Percentiles rank a stretch among this genome's conserved stretches.
Conservation (phyloP, 2,329 filamentous ascomycete species). For the Diaporthe citrichinensis region DNA sequence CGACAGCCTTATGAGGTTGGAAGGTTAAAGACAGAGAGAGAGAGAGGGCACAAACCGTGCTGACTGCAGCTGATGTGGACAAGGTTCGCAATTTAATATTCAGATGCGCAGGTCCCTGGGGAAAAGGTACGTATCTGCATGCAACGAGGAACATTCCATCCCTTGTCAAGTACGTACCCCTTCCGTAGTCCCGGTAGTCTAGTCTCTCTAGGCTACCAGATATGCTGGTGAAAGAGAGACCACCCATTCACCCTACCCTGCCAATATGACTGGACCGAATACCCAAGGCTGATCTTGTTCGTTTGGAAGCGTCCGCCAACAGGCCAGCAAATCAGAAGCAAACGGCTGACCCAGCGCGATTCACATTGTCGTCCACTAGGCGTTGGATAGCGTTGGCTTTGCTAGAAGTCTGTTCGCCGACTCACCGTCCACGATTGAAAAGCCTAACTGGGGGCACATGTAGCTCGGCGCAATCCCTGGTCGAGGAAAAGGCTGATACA, state of each 20-base stretch:
- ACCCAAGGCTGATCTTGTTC: background rate
- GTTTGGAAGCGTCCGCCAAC: background rate
- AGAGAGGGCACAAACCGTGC: background rate
- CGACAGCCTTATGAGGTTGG: background rate
- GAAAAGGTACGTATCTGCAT: conserved; percentile 24
- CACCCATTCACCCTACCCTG: conserved; percentile 3
- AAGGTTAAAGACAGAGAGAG: conserved; percentile 6
- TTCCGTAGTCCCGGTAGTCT: background rate
- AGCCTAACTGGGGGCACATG: conserved; percentile 7
- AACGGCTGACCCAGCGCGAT: background rate
- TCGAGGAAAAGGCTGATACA: conserved; percentile 13
- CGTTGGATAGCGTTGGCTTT: background rate
- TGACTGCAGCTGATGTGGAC: conserved; percentile 25
- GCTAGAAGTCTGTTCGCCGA: background rate
- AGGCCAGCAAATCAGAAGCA: background rate
- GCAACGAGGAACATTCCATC: conserved; percentile 11
- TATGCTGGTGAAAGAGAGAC: background rate
- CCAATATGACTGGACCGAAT: background rate
- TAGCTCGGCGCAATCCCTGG: background rate
- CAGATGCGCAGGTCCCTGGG: background rate
- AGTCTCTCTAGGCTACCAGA: background rate
- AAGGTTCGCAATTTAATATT: conserved; percentile 36
- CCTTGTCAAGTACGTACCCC: conserved; percentile 16
- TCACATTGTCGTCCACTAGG: background rate
- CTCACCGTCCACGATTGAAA: conserved; percentile 7